These are phyloP conservation scores for Phytophthora sojae DNA, from an alignment of 352 stramenopile species.

Conservation along the genomic window DNA sequence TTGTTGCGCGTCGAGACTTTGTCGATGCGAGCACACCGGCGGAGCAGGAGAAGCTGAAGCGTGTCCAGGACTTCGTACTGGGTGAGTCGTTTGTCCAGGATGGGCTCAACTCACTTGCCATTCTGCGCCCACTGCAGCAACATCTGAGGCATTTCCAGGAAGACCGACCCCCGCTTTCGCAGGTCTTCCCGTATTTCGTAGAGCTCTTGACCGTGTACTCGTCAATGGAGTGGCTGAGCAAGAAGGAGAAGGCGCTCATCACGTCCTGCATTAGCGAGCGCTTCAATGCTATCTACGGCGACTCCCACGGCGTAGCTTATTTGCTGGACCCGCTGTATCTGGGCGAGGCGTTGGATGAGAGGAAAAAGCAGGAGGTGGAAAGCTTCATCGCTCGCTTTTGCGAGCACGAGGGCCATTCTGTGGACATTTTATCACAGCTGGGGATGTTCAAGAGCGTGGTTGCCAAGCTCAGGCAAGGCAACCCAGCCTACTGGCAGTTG, in stretches of 20 bases:
- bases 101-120: conserved; percentile 59
- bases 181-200: conserved; percentile 59
- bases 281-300: conserved; percentile 69
- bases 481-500: conserved; percentile 65
- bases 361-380: conserved; percentile 54
- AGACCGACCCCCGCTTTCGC: conserved; percentile 53
- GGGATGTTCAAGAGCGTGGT: conserved; percentile 60
- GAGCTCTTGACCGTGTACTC: conserved; percentile 57
- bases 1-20: conserved; percentile 72
- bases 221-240: conserved; percentile 68
- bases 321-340: conserved; percentile 67
- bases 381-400: conserved; percentile 61
- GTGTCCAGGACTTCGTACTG: conserved; percentile 74
- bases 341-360: conserved; percentile 54
- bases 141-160: conserved; percentile 58
- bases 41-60: conserved; percentile 57
- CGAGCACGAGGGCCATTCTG: conserved; percentile 33
- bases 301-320: conserved; percentile 68
- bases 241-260: conserved; percentile 81
- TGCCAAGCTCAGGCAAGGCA: conserved; percentile 57
- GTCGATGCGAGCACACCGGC: conserved; percentile 45
- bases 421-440: conserved; percentile 60
- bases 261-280: conserved; percentile 69
- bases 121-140: conserved; percentile 65
- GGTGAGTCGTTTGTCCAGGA: conserved; percentile 70